Conservation (phyloP, 208 protist genomes). For the Angomonas deanei region DNA sequence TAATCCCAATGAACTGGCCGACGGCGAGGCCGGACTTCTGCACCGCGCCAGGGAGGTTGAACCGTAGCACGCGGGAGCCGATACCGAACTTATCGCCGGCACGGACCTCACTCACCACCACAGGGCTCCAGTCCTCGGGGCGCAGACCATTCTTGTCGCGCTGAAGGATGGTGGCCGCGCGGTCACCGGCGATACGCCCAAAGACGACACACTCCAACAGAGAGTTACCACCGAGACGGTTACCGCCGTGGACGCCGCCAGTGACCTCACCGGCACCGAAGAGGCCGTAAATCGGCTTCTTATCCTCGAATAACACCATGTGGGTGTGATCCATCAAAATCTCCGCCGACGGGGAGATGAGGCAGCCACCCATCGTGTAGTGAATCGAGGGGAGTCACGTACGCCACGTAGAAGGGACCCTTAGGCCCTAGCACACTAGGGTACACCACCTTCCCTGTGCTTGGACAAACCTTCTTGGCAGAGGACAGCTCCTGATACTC, state of each 20-base stretch:
- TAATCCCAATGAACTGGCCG: slow-evolving; percentile 69
- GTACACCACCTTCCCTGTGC: slow-evolving; percentile 40
- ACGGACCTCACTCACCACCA: slow-evolving; percentile 44
- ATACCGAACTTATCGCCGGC: slow-evolving; percentile 31
- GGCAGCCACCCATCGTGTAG: slow-evolving; percentile 95
- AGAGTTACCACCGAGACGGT: slow-evolving; percentile 96
- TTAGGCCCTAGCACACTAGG: slow-evolving; percentile 47
- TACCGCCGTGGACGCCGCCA: slow-evolving; percentile 94
- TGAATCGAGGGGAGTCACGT: slow-evolving; percentile 93
- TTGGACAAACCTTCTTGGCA: slow-evolving; percentile 19
- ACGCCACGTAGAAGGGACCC: slow-evolving; percentile 72
- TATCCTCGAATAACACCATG: slow-evolving; percentile 23
- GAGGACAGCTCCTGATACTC: slow-evolving; percentile 37
- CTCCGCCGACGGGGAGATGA: slow-evolving; percentile 72
- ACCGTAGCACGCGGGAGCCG: slow-evolving; percentile 55
- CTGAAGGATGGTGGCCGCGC: slow-evolving; percentile 59
- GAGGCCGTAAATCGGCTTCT: slow-evolving; percentile 80
- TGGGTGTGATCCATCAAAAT: slow-evolving; percentile 47
- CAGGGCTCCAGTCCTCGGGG: slow-evolving; percentile 23
- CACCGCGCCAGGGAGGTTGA: slow-evolving; percentile 67
- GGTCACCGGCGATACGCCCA: slow-evolving; percentile 66
- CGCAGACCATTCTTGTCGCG: slow-evolving; percentile 39
- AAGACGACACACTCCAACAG: slow-evolving; percentile 87
- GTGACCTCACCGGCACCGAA: slow-evolving; percentile 96
- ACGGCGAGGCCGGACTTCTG: slow-evolving; percentile 65